Base-by-base conservation (phyloP, 2,329 filamentous ascomycete species). In the Capronia americana region DNA sequence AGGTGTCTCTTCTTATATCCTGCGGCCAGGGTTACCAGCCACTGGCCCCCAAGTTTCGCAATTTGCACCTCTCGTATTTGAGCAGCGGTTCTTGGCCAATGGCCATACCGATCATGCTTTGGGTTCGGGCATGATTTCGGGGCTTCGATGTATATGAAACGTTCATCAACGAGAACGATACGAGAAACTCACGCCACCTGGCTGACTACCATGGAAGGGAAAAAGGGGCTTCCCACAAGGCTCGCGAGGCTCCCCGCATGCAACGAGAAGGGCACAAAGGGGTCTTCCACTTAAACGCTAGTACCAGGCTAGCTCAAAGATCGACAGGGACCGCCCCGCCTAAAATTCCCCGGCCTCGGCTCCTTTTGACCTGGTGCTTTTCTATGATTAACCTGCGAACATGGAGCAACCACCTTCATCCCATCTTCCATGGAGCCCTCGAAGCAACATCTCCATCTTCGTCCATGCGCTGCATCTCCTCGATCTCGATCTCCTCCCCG, bases 391-490 rank as follows among this genome's bases (percentile, higher is more conserved):
- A 44, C 24, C 12, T 1, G 26, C 28, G 3, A 34, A 20, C 53
- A 55, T 55, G 53, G 53, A 55, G 24, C 53, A 12, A 30, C 14
- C 28, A n/a, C 24, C 28, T 7, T 5, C 28, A 20, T n/a, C 24
- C 28, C 60, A 24, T 28, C 17, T 20, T 5, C 65, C 54, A 64
- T 82, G 79, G 75, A 70, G 75, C 23, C 76, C 80, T 48, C 80
- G 84, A 17, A 84, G 85, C 17, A 83, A 88, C 72, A 75, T 90
- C 41, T 78, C 84, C 17, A 82, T 93, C 11, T 95, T 97, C 76
- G 81, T 97, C 60, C 92, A 90, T 41, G 97, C 96, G 75, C 79
- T 97, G 48, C 90, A 89, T 46, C 86, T 98, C 2, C 84, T 99
- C 28, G 88, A 96, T 73, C 85, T 98, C 32, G 91, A 97, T 74